Conservation (phyloP, 139 green algal genomes). For the Chlorella sp. region DNA sequence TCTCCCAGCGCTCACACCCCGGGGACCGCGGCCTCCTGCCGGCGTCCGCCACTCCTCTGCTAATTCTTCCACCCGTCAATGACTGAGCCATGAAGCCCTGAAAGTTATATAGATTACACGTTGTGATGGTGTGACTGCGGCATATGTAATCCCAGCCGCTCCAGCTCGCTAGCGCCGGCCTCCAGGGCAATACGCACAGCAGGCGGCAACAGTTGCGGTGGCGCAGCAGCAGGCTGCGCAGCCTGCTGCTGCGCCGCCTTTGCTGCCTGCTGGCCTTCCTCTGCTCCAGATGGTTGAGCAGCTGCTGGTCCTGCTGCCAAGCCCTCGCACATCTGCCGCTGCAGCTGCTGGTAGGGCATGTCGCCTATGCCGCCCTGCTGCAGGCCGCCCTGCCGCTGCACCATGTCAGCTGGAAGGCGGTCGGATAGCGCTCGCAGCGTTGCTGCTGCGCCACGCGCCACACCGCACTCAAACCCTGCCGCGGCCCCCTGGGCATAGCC, state of each 20-base stretch:
- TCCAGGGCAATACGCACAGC: background rate
- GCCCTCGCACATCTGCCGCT: background rate
- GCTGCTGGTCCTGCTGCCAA: background rate
- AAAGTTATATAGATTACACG: too few species aligned
- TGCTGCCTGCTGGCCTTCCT: background rate
- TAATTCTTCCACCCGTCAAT: too few species aligned
- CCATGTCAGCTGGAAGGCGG: background rate
- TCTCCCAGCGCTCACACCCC: too few species aligned
- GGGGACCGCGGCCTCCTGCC: too few species aligned
- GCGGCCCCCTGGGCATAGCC: constrained; percentile 32
- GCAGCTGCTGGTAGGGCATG: constrained; percentile 25
- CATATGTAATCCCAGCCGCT: constrained; percentile 11
- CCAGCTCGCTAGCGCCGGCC: background rate
- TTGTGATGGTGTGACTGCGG: background rate
- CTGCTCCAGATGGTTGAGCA: background rate
- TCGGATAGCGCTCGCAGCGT: constrained; percentile 17
- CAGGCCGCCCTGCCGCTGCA: background rate
- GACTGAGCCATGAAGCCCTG: too few species aligned
- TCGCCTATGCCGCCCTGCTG: background rate
- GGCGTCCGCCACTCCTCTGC: too few species aligned
- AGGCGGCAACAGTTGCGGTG: background rate
- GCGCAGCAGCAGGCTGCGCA: background rate
- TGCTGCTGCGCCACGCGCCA: constrained; percentile 8
- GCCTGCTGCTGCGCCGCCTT: background rate
- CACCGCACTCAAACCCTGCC: constrained; percentile 37